Percentiles rank a stretch among this genome's conserved stretches.
phyloP scores from a whole-genome alignment of 768 basidiomycete genomes.

The Mycena pura region DNA sequence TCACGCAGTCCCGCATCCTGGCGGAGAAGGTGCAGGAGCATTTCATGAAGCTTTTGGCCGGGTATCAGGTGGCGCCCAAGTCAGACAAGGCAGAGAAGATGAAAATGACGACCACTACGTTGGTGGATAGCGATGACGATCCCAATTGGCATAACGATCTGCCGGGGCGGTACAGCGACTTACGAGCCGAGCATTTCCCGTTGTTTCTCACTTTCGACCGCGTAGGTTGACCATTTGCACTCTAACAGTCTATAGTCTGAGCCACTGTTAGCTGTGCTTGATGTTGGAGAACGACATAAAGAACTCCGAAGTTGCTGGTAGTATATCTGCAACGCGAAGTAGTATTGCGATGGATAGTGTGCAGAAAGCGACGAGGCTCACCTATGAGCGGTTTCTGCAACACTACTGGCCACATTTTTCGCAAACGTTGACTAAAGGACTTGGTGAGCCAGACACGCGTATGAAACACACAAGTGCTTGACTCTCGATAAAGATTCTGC shows the following conservation, averaged over 20 bases:
- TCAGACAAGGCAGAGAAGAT: not conserved
- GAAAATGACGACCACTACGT: conserved; percentile 26
- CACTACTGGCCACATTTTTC: conserved; percentile 43
- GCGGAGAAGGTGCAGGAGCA: conserved; percentile 76
- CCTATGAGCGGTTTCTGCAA: conserved; percentile 21
- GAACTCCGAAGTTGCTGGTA: not conserved
- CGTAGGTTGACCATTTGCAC: conserved; percentile 40
- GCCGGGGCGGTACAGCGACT: conserved; percentile 59
- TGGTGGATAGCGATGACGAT: conserved; percentile 53
- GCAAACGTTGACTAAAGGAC: conserved; percentile 53
- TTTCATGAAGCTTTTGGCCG: conserved; percentile 55
- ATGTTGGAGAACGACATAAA: conserved; percentile 23
- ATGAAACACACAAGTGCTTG: not conserved
- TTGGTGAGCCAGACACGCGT: conserved; percentile 51
- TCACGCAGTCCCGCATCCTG: conserved; percentile 72
- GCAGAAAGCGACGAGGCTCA: conserved; percentile 1
- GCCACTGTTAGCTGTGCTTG: not conserved
- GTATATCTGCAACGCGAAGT: not conserved
- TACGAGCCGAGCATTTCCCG: conserved; percentile 69
- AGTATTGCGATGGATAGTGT: not conserved
- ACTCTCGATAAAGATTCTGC: conserved; percentile 54
- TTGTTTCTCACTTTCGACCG: conserved; percentile 72
- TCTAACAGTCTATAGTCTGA: not conserved
- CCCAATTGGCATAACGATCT: conserved; percentile 48
- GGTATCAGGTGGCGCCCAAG: conserved; percentile 5